Evolutionary conservation across 148 eudicot genomes (phyloP), one percentile per base, ranked within the genome.

Genomic region (Rhododendron kiyosumense): DNA sequence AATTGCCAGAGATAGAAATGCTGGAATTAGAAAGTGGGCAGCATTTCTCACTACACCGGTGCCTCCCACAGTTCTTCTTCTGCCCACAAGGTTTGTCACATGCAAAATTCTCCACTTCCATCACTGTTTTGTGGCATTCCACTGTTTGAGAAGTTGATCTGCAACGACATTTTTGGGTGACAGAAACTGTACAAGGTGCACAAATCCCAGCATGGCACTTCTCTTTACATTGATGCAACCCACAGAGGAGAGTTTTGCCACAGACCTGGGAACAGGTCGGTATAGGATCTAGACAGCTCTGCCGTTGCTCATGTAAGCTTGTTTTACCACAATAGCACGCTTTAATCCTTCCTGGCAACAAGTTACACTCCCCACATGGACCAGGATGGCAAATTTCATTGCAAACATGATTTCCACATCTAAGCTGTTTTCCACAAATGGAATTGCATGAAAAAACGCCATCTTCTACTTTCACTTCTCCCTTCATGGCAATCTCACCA

Each of bases 41-140:
- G 85, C 98, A 97, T 59, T 94, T 91, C 88, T 97, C 98, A 90
- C 95, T 97, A 89, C 99, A 97, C 34, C 99, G 93, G 85, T 97
- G 99, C 90, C 99, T 93, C 85, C 99, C 99, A 88, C 99, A 97
- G 81, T 82, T 95, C 92, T 94, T 97, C 91, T 97, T 95, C 87
- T 86, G 90, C 80, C 96, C 99, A 89, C 99, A 97, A 38, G 96
- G 91, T 79, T 92, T 94, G 75, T 94, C 99, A 87, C 98, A 97
- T 17, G 90, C 90, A 88, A 93, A 95, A 26, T 51, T 88, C 67
- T 91, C 98, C 86, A 54, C 86, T 20, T 85, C 87, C 43, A 83
- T 74, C 74, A 86, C 79, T 49, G 98, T 92, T 88, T 85, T 94
- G 89, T 88, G 92, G 92, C 99, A 97, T 85, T 94, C 95, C 30